Evolutionary conservation across 345 rosid genomes (phyloP), one percentile per base, ranked within the genome.

Genomic region (Murraya paniculata): DNA sequence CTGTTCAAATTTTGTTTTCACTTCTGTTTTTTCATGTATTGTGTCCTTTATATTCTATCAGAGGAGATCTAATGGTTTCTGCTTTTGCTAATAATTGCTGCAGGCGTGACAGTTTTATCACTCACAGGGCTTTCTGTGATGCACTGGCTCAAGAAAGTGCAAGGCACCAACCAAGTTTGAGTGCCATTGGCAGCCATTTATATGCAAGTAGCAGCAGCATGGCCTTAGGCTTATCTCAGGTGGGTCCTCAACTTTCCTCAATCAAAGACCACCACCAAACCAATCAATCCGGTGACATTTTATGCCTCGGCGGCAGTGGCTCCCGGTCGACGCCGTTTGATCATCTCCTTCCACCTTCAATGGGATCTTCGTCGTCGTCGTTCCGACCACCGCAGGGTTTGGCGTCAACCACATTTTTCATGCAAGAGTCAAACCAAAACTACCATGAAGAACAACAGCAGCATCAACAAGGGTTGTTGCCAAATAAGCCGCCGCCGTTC

Each of bases 51-150:
- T 48, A 18, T 53, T 48, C 45, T 31, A 62, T 30, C 24, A 7
- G 31, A 68, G 82, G 69, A 81, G 78, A 73, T 78, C 75, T 77
- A 81, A 77, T 85, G 70, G 83, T 69, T 80, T 81, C 75, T 81
- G 78, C 79, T 73, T 81, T 73, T 72, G 35, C 18, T 28, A 72
- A 62, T 72, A 58, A 71, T 70, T 74, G 68, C 33, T 80, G 79
- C 89, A 92, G 97, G 88, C 89, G 97, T 10, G 97, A 92, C 79
- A 92, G 94, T 80, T 92, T 92, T 67, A 90, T 92, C 77, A 90
- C 97, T 21, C 97, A 92, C 79, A 85, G 97, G 68, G 97, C 97
- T 31, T 92, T 92, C 77, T 92, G 97, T 71, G 97, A 92, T 77
- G 97, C 97, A 58, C 77, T 92, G 72, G 97, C 97, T 83, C 94